A percentile compares a stretch with the other conserved stretches of the same genome.
Conservation (phyloP, 768 basidiomycete genomes). For the Termitomyces sp. region DNA sequence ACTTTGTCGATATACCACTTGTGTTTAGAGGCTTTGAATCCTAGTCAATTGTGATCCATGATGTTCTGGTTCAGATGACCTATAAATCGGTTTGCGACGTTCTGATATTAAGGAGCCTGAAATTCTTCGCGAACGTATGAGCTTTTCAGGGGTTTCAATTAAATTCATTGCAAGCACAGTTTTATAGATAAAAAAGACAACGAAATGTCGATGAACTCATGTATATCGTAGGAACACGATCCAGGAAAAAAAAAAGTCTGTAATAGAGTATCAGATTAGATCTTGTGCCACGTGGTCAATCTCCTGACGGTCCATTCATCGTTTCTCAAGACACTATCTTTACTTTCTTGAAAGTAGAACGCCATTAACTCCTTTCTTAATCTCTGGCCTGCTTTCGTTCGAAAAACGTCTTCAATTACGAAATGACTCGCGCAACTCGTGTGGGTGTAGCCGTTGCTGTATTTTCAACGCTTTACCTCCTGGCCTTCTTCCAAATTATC, state of each 20-base stretch:
- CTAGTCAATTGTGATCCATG: not conserved
- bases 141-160: too few species aligned
- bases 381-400: not conserved
- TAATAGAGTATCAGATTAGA: conserved; percentile 8
- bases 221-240: too few species aligned
- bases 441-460: conserved; percentile 42
- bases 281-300: conserved; percentile 1
- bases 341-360: not conserved
- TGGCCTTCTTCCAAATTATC: conserved; percentile 49
- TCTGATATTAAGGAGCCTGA: too few species aligned
- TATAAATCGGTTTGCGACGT: too few species aligned
- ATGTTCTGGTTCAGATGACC: too few species aligned
- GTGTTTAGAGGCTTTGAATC: not conserved
- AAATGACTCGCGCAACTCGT: conserved; percentile 61
- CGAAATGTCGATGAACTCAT: too few species aligned
- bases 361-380: not conserved
- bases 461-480: conserved; percentile 45
- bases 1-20: conserved; percentile 1
- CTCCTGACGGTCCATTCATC: not conserved
- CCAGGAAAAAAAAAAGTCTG: too few species aligned
- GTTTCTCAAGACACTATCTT: not conserved
- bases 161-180: too few species aligned
- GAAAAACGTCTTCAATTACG: not conserved
- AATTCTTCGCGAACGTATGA: too few species aligned
- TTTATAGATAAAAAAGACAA: too few species aligned